phyloP scores from a whole-genome alignment of 2,329 filamentous ascomycete genomes.

The Monosporascus cannonballus region DNA sequence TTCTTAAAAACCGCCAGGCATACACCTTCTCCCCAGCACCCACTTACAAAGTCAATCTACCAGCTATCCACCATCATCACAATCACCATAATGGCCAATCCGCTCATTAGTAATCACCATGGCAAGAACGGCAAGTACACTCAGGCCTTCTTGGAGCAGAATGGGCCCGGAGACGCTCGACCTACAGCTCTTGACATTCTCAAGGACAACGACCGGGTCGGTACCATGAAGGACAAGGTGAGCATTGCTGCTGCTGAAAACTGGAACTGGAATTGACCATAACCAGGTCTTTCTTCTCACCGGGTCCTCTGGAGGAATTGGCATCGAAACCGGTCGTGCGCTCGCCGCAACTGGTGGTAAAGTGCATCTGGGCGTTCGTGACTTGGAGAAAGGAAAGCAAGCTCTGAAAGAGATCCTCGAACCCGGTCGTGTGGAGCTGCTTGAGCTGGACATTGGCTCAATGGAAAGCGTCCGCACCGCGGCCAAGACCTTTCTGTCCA shows the following conservation, averaged over 20 bases:
- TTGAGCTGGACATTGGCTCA: slow-evolving; percentile 7
- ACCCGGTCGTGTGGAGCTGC: neutral
- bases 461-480: slow-evolving; percentile 5
- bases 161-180: slow-evolving; percentile 31
- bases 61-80: too few relatives aligned
- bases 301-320: slow-evolving; percentile 36
- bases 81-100: too few relatives aligned
- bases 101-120: too few relatives aligned
- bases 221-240: slow-evolving; percentile 24
- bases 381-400: slow-evolving; percentile 3
- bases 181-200: slow-evolving; percentile 35
- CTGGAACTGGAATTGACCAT: too few relatives aligned
- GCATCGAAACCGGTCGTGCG: slow-evolving; percentile 37
- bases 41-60: neutral
- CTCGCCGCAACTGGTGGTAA: slow-evolving; percentile 30
- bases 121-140: too few relatives aligned
- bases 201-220: slow-evolving; percentile 27
- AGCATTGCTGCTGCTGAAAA: too few relatives aligned
- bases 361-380: neutral
- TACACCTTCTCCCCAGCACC: neutral
- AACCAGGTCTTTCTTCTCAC: slow-evolving; percentile 35
- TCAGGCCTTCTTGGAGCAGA: too few relatives aligned
- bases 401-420: slow-evolving; percentile 7
- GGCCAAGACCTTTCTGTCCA: slow-evolving; percentile 6
- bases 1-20: too few relatives aligned